A percentile compares a stretch with the other conserved stretches of the same genome.
phyloP scores from a whole-genome alignment of 2,329 filamentous ascomycete genomes.

The Colletotrichum tofieldiae region DNA sequence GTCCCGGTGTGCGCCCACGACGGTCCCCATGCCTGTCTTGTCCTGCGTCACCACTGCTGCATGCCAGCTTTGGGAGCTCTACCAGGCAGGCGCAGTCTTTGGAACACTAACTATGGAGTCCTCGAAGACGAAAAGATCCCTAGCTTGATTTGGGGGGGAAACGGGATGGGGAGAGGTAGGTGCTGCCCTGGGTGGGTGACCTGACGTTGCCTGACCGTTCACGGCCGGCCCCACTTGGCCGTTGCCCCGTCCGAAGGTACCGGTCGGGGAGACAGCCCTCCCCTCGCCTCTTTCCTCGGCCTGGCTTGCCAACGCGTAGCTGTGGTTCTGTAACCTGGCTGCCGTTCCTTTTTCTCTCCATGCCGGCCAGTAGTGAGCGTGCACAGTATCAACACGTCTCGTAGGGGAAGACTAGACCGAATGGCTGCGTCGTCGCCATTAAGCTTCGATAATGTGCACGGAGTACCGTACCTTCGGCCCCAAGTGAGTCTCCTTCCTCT shows the following conservation, averaged over 20 bases:
- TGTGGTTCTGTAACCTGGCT: neutral
- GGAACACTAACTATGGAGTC: too few relatives aligned
- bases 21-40: neutral
- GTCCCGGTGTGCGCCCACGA: neutral
- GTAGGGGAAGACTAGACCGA: neutral
- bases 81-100: neutral
- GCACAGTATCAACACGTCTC: neutral
- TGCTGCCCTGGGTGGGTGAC: neutral
- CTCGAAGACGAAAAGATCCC: too few relatives aligned
- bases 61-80: neutral
- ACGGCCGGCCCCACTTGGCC: constrained; percentile 33
- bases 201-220: constrained; percentile 15
- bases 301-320: neutral
- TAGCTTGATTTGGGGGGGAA: neutral
- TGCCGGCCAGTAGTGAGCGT: too few relatives aligned
- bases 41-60: constrained; percentile 1
- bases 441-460: neutral
- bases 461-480: too few relatives aligned
- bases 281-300: neutral
- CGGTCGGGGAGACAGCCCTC: constrained; percentile 1
- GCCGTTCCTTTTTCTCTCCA: too few relatives aligned
- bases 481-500: neutral
- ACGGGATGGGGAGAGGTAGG: neutral
- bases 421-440: neutral
- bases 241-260: constrained; percentile 29